Conservation (phyloP, 441 rosid species). For the Breynia disticha region DNA sequence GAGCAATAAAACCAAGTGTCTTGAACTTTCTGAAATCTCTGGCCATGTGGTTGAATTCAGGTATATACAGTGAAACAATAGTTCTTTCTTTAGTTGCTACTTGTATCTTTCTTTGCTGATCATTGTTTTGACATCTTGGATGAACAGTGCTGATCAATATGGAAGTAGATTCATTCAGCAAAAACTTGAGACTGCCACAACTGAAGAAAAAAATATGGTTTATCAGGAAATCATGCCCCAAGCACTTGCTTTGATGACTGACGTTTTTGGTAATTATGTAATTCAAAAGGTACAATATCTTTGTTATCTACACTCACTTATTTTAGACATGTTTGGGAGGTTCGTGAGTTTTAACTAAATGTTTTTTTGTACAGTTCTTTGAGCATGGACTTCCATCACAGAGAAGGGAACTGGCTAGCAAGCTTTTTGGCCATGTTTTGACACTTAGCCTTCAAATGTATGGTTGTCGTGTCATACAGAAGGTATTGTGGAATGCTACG, state of each 20-base stretch:
- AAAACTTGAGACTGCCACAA: slow-evolving; percentile 77
- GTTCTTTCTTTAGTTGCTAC: background rate
- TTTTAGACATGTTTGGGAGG: background rate
- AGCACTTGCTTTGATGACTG: slow-evolving; percentile 74
- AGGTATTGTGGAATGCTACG: slow-evolving; percentile 29
- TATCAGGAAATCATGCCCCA: slow-evolving; percentile 80
- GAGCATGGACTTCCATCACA: slow-evolving; percentile 73
- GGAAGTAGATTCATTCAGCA: slow-evolving; percentile 96
- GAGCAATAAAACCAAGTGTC: slow-evolving; percentile 61
- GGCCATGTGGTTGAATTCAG: slow-evolving; percentile 86
- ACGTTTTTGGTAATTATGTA: slow-evolving; percentile 89
- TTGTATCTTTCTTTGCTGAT: background rate
- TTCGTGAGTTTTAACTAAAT: background rate
- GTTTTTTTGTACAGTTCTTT: slow-evolving; percentile 45
- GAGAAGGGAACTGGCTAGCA: slow-evolving; percentile 61
- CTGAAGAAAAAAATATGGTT: slow-evolving; percentile 71
- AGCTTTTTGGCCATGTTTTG: slow-evolving; percentile 56
- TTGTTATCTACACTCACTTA: background rate
- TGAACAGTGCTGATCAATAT: slow-evolving; percentile 71
- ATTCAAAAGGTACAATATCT: slow-evolving; percentile 51
- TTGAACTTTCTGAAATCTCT: slow-evolving; percentile 66
- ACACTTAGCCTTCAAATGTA: slow-evolving; percentile 81
- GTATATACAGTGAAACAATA: slow-evolving; percentile 21
- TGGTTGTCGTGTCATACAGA: slow-evolving; percentile 83
- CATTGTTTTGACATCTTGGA: slow-evolving; percentile 1